phyloP scores from a whole-genome alignment of 164 flowering plant species.

The Magnolia sinica region DNA sequence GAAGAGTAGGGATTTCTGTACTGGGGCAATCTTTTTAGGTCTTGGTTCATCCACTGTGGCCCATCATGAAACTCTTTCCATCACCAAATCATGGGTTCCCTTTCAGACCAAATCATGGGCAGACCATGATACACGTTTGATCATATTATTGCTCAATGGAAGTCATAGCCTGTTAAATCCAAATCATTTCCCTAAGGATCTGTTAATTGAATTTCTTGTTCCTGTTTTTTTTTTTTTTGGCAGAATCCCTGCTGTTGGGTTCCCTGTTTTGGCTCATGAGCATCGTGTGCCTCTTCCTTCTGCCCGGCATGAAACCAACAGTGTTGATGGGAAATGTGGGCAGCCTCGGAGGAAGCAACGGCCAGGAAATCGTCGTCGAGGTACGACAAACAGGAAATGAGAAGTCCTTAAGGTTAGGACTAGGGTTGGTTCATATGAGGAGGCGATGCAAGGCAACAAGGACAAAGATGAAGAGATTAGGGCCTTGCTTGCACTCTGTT shows the following conservation, averaged over 20 bases:
- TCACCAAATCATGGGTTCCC: too few relatives aligned
- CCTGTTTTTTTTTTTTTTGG: slow-evolving; percentile 11
- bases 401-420: background rate
- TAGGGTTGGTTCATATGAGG: slow-evolving; percentile 28
- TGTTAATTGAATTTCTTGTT: background rate
- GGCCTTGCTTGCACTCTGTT: background rate
- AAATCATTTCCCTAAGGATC: too few relatives aligned
- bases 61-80: too few relatives aligned
- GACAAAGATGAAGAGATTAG: slow-evolving; percentile 47
- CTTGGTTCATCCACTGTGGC: too few relatives aligned
- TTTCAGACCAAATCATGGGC: too few relatives aligned
- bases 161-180: too few relatives aligned
- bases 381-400: slow-evolving; percentile 1
- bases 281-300: slow-evolving; percentile 59
- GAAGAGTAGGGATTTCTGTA: too few relatives aligned
- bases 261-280: slow-evolving; percentile 99
- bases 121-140: too few relatives aligned
- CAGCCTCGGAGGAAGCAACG: slow-evolving; percentile 15
- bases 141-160: too few relatives aligned
- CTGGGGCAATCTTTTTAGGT: too few relatives aligned
- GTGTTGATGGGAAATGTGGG: slow-evolving; percentile 27
- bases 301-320: slow-evolving; percentile 31
- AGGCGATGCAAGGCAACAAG: slow-evolving; percentile 65
- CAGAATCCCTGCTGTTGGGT: slow-evolving; percentile 99
- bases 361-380: slow-evolving; percentile 26